Evolutionary conservation across 2,329 filamentous ascomycete species (phyloP).

Genomic region (Calonectria montana): DNA sequence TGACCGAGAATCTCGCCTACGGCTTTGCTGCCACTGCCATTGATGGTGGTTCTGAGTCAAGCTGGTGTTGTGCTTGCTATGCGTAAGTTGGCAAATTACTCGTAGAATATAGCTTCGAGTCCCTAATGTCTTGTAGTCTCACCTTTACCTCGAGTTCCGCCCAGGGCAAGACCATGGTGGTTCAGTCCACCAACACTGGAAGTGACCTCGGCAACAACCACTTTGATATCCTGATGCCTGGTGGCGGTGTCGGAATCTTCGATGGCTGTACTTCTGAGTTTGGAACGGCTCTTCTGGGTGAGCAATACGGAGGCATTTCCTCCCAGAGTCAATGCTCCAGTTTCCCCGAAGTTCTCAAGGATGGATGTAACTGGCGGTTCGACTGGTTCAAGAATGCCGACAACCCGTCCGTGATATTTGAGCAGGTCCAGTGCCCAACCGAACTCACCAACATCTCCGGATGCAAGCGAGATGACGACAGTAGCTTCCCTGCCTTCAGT

Average conservation of each 20-base stretch:
- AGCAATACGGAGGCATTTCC: constrained; percentile 68
- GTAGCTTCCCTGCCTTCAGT: constrained; percentile 40
- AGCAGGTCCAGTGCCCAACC: constrained; percentile 66
- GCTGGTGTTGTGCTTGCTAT: constrained; percentile 77
- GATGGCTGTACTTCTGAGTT: constrained; percentile 64
- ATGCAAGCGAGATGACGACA: constrained; percentile 48
- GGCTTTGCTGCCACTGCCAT: constrained; percentile 73
- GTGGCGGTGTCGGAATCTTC: constrained; percentile 66
- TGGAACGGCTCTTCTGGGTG: constrained; percentile 58
- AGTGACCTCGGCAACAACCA: constrained; percentile 67
- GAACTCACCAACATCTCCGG: constrained; percentile 56
- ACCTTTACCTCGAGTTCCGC: constrained; percentile 64
- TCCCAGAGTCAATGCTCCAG: constrained; percentile 61
- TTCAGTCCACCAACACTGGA: constrained; percentile 74
- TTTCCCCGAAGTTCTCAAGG: constrained; percentile 65
- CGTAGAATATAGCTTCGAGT: background rate
- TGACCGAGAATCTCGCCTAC: constrained; percentile 69
- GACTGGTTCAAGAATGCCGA: constrained; percentile 71
- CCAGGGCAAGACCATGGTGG: constrained; percentile 70
- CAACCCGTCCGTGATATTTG: constrained; percentile 66
- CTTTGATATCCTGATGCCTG: constrained; percentile 68
- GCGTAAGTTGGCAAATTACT: constrained; percentile 47
- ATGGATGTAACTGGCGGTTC: constrained; percentile 72
- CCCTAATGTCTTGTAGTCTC: constrained; percentile 45
- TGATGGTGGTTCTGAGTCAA: constrained; percentile 63